phyloP scores from a whole-genome alignment of 495 filamentous ascomycete species.

The Astrothelium subdiscretum region DNA sequence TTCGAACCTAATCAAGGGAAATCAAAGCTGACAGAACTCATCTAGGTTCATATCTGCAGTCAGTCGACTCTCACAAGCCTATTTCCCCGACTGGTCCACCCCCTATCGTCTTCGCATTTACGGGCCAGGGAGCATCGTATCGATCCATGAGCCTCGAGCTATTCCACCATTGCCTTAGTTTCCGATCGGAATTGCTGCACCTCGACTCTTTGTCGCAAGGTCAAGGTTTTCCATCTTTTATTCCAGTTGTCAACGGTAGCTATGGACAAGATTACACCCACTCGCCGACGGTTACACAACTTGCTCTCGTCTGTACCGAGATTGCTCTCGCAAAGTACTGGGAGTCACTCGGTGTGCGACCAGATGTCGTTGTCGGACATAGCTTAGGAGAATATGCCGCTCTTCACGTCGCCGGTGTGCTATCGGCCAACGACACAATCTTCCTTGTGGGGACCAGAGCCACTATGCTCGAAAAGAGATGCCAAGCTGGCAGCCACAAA shows the following conservation, averaged over 20 bases:
- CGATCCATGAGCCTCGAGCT: slow-evolving; percentile 1
- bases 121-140: slow-evolving; percentile 11
- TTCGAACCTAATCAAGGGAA: too few species aligned
- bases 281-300: slow-evolving; percentile 12
- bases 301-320: slow-evolving; percentile 25
- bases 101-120: slow-evolving; percentile 10
- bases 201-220: background rate
- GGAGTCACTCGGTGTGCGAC: slow-evolving; percentile 25
- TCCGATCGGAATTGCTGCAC: background rate
- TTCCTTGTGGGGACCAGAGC: slow-evolving; percentile 18
- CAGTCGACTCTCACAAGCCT: background rate
- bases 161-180: background rate
- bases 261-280: background rate
- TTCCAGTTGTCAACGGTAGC: slow-evolving; percentile 3
- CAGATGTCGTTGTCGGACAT: slow-evolving; percentile 24
- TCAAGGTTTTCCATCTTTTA: slow-evolving; percentile 11
- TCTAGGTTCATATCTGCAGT: background rate
- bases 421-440: slow-evolving; percentile 13
- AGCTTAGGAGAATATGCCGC: slow-evolving; percentile 25
- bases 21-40: slow-evolving; percentile 13
- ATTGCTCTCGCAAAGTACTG: slow-evolving; percentile 29
- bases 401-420: slow-evolving; percentile 15
- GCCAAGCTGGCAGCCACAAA: slow-evolving; percentile 7
- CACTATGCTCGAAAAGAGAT: slow-evolving; percentile 9
- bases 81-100: background rate